Percentiles rank a stretch among this genome's conserved stretches.
Evolutionary conservation across 2,329 filamentous ascomycete species (phyloP).

Genomic region (Colletotrichum limetticola): DNA sequence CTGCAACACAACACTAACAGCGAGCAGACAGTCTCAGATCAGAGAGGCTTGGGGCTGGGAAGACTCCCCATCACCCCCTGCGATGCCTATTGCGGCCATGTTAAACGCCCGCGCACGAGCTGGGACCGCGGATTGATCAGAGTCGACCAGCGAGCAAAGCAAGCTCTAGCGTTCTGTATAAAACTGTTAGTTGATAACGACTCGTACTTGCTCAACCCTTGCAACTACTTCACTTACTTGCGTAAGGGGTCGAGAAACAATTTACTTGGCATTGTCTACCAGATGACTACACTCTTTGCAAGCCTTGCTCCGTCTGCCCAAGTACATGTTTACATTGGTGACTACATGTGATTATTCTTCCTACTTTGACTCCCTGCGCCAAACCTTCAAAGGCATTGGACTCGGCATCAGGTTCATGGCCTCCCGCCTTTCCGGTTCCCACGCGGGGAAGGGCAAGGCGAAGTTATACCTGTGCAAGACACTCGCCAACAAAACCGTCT

Average conservation of each 20-base stretch:
- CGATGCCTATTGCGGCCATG: constrained; percentile 19
- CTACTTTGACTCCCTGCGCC: neutral
- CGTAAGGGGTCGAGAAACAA: no score
- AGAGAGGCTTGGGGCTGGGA: constrained; percentile 24
- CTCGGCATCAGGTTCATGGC: constrained; percentile 12
- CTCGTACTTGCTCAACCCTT: neutral
- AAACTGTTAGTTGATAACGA: neutral
- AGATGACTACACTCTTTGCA: no score
- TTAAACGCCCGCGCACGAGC: neutral
- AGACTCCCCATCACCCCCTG: constrained; percentile 16
- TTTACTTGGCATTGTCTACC: no score
- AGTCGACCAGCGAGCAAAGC: neutral
- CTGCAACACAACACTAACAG: neutral
- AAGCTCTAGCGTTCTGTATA: neutral
- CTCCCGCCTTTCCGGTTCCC: no score
- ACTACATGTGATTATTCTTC: no score
- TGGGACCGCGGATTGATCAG: neutral
- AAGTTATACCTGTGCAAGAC: constrained; percentile 55
- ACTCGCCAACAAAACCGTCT: constrained; percentile 54
- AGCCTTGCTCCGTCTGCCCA: no score
- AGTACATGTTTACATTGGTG: no score
- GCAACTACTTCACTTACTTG: no score
- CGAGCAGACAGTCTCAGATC: constrained; percentile 5
- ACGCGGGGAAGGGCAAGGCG: constrained; percentile 12
- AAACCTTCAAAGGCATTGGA: constrained; percentile 15